Conservation (phyloP, 23 red algal genomes). For the Gracilariopsis chorda region DNA sequence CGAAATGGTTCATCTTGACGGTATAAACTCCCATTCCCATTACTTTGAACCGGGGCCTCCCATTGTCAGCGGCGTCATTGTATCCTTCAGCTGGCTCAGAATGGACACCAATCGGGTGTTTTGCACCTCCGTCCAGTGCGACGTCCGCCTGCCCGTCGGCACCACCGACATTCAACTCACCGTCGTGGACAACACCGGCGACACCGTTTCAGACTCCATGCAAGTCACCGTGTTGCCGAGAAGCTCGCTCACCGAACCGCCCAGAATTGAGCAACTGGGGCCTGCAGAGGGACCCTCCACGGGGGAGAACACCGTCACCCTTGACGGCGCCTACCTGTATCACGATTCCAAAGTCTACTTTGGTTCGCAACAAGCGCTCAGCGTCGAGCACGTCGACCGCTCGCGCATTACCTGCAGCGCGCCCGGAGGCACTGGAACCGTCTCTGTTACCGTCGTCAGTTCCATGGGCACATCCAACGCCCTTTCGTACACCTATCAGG, state of each 20-base stretch:
- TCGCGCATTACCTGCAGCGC: conserved; percentile 30
- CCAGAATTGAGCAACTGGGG: conserved; percentile 18
- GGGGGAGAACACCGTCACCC: conserved; percentile 46
- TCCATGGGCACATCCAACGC: conserved; percentile 39
- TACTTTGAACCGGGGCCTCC: conserved; percentile 55
- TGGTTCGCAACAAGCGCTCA: conserved; percentile 3
- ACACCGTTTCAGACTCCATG: conserved; percentile 9
- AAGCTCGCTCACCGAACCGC: conserved; percentile 27
- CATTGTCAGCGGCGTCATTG: conserved; percentile 51
- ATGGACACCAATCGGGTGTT: conserved; percentile 11
- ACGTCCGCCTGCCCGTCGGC: conserved; percentile 25
- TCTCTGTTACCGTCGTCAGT: conserved; percentile 16
- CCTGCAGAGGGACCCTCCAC: conserved; percentile 1
- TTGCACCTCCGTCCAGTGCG: not conserved
- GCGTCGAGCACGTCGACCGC: conserved; percentile 23
- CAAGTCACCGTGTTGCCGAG: conserved; percentile 33
- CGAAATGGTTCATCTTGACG: conserved; percentile 41
- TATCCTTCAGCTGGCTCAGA: conserved; percentile 17
- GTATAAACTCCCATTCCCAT: conserved; percentile 39
- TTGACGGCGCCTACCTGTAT: conserved; percentile 27
- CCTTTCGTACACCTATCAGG: conserved; percentile 8
- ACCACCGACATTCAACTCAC: conserved; percentile 32
- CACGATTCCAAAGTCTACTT: conserved; percentile 34
- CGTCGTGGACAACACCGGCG: conserved; percentile 52
- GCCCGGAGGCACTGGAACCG: conserved; percentile 40